Base-by-base conservation (phyloP, 1,139 yeast genomes). In the Candida sp. region DNA sequence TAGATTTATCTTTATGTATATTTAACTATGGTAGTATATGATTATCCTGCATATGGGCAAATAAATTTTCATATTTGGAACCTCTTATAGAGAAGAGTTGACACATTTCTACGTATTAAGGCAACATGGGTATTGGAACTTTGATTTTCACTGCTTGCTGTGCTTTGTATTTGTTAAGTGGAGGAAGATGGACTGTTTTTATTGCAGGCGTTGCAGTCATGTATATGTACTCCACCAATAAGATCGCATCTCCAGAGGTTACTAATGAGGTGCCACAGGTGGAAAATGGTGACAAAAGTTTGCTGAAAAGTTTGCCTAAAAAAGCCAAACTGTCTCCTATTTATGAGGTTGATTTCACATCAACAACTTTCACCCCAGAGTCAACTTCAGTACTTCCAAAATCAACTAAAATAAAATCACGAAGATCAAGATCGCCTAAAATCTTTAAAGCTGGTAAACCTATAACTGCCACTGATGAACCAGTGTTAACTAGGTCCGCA, bases 341-440 rank as follows among this genome's bases (percentile, higher is more conserved):
- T 35, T 66, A 66, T 51, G 77, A 69, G 1, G 66, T 74, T 6
- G 79, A 73, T 50, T 74, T 73, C 55, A 73, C 77, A 4, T 65
- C 73, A 5, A 61, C 73, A 2, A 49, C 63, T 9, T 63, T 58
- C 48, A 55, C 67, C 7, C 65, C 73, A 5, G 41, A 52, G 3
- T 46, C 54, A 5, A 55, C 63, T 21, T 55, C 64, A 4, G 42
- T 44, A n/a, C 53, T 60, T 19, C 64, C 68, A 5, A 45, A 49
- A 22, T 36, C 41, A 7, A 49, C 52, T 29, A 35, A 57, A 5
- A 51, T 56, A 21, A 57, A 55, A 38, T 46, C 61, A 32, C 51
- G 63, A 34, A 61, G 64, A 7, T 61, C 63, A 41, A 60, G 73
- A 45, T 47, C 61, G 5, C 74, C 80, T 3, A 73, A 68, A 48